Base-by-base conservation (phyloP, 306 rosid genomes). In the Vigna unguiculata region DNA sequence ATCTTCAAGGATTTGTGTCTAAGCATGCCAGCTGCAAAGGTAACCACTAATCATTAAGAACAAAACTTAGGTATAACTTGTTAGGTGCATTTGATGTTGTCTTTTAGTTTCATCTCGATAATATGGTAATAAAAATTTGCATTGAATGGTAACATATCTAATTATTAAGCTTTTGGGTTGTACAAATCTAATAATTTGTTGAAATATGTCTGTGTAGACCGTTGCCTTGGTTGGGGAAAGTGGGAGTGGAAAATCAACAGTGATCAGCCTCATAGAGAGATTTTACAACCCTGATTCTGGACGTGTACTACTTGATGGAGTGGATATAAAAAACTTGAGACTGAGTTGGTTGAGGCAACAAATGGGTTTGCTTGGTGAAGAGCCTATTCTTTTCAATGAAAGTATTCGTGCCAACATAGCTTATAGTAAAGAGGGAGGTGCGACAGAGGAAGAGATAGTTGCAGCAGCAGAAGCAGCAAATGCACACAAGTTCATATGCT, bases 161-260 rank as follows among this genome's bases (percentile, higher is more conserved):
- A n/a, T n/a, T n/a, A n/a, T n/a, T n/a, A n/a, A n/a, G n/a, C n/a
- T n/a, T n/a, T n/a, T n/a, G n/a, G n/a, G 43, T 9, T 48, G 34
- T 43, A 53, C 9, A 5, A 53, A 43, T 49, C 62, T 25, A 22
- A 69, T 58, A 65, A 40, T n/a, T 62, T 30, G 12, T 10, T 54
- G 24, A 70, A 51, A 41, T 41, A n/a, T 43, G 6, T 47, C 8
- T 54, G n/a, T 80, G 77, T 74, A 90, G 98, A 88, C 92, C 41
- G 85, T 89, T 64, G 98, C 98, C 17, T 83, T 95, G 85, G 98
- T 95, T 43, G 97, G 97, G 69, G 98, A 95, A 79, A 95, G 97
- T 71, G 98, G 98, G 1, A 84, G 97, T 53, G 98, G 97, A 40
- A 92, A 95, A 81, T 95, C 97, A 17, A 92, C 97, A 41, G 83